Percentiles rank a stretch among this genome's conserved stretches.
phyloP scores from a whole-genome alignment of 106 monocot genomes.

The Agapanthus africanus region DNA sequence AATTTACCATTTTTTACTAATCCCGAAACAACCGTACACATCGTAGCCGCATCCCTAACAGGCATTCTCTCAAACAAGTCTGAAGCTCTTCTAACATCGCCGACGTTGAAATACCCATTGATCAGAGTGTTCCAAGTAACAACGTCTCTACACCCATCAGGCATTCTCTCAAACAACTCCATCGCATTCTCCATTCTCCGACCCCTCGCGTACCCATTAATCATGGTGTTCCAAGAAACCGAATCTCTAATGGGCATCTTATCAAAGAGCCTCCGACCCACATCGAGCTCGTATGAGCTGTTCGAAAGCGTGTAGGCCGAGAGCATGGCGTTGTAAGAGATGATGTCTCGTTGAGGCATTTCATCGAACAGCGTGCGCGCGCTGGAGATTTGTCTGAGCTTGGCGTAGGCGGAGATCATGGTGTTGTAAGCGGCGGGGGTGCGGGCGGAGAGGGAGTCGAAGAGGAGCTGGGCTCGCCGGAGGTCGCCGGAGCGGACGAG shows the following conservation, averaged over 20 bases:
- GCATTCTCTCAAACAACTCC: slow-evolving; percentile 58
- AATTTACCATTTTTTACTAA: slow-evolving; percentile 41
- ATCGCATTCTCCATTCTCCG: slow-evolving; percentile 39
- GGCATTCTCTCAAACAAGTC: slow-evolving; percentile 67
- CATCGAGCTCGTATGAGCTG: slow-evolving; percentile 22
- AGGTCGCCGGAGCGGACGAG: slow-evolving; percentile 54
- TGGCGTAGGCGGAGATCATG: slow-evolving; percentile 44
- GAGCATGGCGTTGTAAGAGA: slow-evolving; percentile 69
- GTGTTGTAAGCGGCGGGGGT: slow-evolving; percentile 59
- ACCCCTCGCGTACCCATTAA: slow-evolving; percentile 38
- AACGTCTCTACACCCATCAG: slow-evolving; percentile 21
- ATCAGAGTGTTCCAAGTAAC: slow-evolving; percentile 74
- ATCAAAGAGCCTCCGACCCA: slow-evolving; percentile 54
- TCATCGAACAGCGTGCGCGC: slow-evolving; percentile 59
- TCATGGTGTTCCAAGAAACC: slow-evolving; percentile 93
- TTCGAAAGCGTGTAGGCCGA: slow-evolving; percentile 34
- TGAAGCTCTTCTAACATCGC: slow-evolving; percentile 37
- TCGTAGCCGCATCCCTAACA: slow-evolving; percentile 25
- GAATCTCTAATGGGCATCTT: slow-evolving; percentile 59
- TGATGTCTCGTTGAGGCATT: slow-evolving; percentile 56
- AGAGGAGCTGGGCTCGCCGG: slow-evolving; percentile 37
- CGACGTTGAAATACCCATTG: slow-evolving; percentile 44
- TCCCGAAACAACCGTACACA: slow-evolving; percentile 52
- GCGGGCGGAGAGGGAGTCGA: slow-evolving; percentile 41
- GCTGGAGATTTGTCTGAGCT: slow-evolving; percentile 18